Evolutionary conservation across 2,329 filamentous ascomycete species (phyloP).

Genomic region (Cladosporium colombiae): DNA sequence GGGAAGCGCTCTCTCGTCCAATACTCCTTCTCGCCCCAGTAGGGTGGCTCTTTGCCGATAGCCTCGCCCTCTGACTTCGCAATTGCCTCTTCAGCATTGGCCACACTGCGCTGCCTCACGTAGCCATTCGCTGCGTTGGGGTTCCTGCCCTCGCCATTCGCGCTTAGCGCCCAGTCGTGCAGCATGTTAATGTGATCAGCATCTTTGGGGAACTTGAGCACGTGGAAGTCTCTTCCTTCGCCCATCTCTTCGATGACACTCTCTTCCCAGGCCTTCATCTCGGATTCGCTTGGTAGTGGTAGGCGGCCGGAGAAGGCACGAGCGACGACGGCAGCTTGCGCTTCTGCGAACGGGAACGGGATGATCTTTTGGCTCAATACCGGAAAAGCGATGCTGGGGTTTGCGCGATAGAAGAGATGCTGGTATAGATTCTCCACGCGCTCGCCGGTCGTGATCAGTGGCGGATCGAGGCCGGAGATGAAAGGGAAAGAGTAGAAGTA

Average conservation of each 20-base stretch:
- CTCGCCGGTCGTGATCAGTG: constrained; percentile 67
- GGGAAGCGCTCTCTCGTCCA: constrained; percentile 72
- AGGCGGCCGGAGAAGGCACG: constrained; percentile 75
- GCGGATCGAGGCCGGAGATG: constrained; percentile 50
- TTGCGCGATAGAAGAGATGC: constrained; percentile 73
- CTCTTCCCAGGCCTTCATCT: constrained; percentile 71
- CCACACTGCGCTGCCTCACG: background rate
- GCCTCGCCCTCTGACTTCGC: constrained; percentile 27
- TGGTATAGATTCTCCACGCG: constrained; percentile 73
- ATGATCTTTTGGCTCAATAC: constrained; percentile 78
- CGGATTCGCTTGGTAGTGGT: constrained; percentile 59
- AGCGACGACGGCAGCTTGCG: constrained; percentile 74
- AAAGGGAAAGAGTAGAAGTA: constrained; percentile 88
- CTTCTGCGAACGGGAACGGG: constrained; percentile 81
- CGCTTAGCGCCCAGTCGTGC: constrained; percentile 60
- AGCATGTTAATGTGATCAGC: constrained; percentile 69
- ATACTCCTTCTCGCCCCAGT: constrained; percentile 69
- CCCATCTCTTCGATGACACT: constrained; percentile 42
- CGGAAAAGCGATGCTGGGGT: constrained; percentile 78
- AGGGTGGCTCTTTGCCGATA: constrained; percentile 66
- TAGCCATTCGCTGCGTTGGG: background rate
- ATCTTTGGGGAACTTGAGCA: constrained; percentile 62
- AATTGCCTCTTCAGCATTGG: background rate
- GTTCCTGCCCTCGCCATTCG: constrained; percentile 36
- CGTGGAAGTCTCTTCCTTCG: constrained; percentile 54